Conservation (phyloP, 1,284 basidiomycete genomes). For the Ustilago loliicola region DNA sequence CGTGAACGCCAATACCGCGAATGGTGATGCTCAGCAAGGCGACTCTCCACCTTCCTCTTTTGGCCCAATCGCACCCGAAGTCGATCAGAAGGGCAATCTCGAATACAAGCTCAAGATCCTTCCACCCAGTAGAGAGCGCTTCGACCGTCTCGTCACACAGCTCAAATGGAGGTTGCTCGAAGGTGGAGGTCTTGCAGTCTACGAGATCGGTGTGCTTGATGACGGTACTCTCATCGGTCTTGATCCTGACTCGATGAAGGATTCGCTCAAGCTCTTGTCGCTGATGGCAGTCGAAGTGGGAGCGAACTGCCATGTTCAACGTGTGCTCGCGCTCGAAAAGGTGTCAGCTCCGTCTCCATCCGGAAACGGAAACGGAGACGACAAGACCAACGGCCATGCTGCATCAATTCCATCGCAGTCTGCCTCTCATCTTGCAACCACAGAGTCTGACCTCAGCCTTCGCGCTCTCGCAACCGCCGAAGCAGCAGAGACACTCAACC, state of each 20-base stretch:
- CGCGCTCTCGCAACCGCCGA: slow-evolving; percentile 23
- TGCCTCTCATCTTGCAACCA: slow-evolving; percentile 4
- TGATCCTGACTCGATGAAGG: slow-evolving; percentile 58
- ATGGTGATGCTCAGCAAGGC: not conserved
- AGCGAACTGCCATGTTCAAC: slow-evolving; percentile 42
- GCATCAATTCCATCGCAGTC: not conserved
- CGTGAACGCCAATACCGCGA: not conserved
- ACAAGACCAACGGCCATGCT: not conserved
- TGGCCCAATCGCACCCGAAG: slow-evolving; percentile 62
- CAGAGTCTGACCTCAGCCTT: slow-evolving; percentile 32
- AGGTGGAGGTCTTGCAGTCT: slow-evolving; percentile 65
- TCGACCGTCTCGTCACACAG: slow-evolving; percentile 68
- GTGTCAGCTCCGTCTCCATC: not conserved
- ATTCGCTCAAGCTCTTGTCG: slow-evolving; percentile 59
- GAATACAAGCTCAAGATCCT: slow-evolving; percentile 70
- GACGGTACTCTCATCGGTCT: slow-evolving; percentile 67
- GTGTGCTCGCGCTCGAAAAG: slow-evolving; percentile 40
- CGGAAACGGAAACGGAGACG: not conserved
- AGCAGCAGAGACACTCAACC: slow-evolving; percentile 20
- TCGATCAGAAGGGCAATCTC: slow-evolving; percentile 67
- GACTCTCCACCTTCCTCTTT: slow-evolving; percentile 32
- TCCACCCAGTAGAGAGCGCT: slow-evolving; percentile 62
- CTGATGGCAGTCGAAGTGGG: slow-evolving; percentile 63
- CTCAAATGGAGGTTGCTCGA: slow-evolving; percentile 69
- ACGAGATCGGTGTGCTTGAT: slow-evolving; percentile 69